A percentile compares a stretch with the other conserved stretches of the same genome.
Conservation (phyloP, 805 yeast genomes). For the Barnettozyma vustinii region DNA sequence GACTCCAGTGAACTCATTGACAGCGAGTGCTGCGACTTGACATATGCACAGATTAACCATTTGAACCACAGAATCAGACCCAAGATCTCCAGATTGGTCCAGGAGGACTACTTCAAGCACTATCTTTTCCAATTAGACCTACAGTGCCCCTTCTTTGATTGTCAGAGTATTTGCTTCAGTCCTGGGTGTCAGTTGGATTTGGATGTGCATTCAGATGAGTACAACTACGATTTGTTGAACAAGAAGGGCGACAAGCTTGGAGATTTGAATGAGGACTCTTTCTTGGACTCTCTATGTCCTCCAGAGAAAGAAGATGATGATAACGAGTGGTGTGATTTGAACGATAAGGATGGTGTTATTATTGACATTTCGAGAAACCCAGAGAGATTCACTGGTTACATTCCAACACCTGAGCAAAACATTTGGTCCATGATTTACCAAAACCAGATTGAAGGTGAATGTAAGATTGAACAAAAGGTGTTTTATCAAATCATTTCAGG, state of each 20-base stretch:
- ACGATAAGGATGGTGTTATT: constrained; percentile 67
- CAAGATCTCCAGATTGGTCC: constrained; percentile 49
- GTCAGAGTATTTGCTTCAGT: constrained; percentile 39
- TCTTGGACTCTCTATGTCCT: constrained; percentile 35
- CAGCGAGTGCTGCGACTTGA: constrained; percentile 32
- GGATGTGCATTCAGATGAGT: constrained; percentile 25
- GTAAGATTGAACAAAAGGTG: constrained; percentile 77
- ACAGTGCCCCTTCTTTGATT: constrained; percentile 79
- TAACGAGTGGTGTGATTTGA: constrained; percentile 66
- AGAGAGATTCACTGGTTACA: constrained; percentile 94
- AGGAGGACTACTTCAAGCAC: constrained; percentile 79
- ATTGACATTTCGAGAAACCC: constrained; percentile 87
- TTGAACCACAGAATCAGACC: constrained; percentile 51
- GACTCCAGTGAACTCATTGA: constrained; percentile 16
- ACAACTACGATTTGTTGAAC: constrained; percentile 20
- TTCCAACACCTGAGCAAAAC: constrained; percentile 85
- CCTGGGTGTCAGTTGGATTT: constrained; percentile 26
- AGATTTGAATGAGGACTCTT: constrained; percentile 29
- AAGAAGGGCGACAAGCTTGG: constrained; percentile 42
- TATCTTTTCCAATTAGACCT: constrained; percentile 68
- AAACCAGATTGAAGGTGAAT: constrained; percentile 56
- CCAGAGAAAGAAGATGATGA: constrained; percentile 32
- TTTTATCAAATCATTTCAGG: constrained; percentile 88
- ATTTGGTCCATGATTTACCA: constrained; percentile 92
- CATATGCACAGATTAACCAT: constrained; percentile 43